Conservation (phyloP, 2,329 filamentous ascomycete genomes). For the Dothiorella sarmentorum region DNA sequence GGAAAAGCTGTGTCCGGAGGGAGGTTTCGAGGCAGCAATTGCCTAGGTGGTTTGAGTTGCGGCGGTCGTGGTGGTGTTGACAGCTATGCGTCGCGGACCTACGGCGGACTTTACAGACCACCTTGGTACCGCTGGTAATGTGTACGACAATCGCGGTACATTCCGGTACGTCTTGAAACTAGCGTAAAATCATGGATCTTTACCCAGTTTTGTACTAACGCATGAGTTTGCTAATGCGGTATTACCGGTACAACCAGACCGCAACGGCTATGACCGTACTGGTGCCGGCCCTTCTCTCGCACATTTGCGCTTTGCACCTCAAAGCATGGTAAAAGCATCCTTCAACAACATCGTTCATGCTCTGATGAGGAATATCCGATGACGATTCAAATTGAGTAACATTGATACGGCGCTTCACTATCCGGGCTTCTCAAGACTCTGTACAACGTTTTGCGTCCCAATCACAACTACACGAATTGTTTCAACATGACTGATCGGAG, state of each 20-base stretch:
- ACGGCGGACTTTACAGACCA: conserved; percentile 15
- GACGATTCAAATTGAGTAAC: too few relatives aligned
- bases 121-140: neutral
- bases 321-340: too few relatives aligned
- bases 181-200: too few relatives aligned
- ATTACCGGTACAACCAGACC: too few relatives aligned
- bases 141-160: neutral
- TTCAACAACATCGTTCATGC: too few relatives aligned
- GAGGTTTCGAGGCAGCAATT: neutral
- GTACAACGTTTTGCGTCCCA: neutral
- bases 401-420: too few relatives aligned
- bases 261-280: too few relatives aligned
- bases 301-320: too few relatives aligned
- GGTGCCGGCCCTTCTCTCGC: neutral
- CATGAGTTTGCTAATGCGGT: too few relatives aligned
- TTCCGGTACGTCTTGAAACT: too few relatives aligned
- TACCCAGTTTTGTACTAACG: too few relatives aligned
- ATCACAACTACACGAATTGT: neutral
- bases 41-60: neutral
- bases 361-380: too few relatives aligned
- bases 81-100: neutral
- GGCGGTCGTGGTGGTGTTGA: conserved; percentile 6
- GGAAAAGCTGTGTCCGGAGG: neutral
- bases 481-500: neutral
- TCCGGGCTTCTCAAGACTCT: neutral